Conservation (phyloP, 2,329 filamentous ascomycete species). For the Colletotrichum sp. region DNA sequence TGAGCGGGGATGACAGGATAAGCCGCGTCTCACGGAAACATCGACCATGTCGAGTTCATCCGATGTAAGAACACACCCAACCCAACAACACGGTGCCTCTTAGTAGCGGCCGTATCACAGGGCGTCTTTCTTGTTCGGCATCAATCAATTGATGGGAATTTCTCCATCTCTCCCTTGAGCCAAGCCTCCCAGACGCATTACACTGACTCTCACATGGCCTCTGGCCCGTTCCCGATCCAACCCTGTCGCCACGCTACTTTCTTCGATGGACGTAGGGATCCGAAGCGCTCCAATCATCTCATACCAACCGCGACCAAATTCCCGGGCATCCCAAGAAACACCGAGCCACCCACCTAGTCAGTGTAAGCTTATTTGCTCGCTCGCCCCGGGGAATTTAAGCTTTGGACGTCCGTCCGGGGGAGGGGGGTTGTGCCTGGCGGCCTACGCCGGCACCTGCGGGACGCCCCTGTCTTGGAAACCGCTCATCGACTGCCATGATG, state of each 20-base stretch:
- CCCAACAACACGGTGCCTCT: not conserved
- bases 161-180: not conserved
- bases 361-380: not conserved
- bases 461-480: not conserved
- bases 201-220: not conserved
- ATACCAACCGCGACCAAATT: not conserved
- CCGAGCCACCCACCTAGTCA: not conserved
- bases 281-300: conserved; percentile 2
- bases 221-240: not conserved
- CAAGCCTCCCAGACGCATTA: not conserved
- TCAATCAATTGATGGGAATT: not conserved
- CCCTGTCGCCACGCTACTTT: not conserved
- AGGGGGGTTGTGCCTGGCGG: not conserved
- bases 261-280: not conserved
- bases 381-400: conserved; percentile 6
- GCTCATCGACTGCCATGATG: not conserved
- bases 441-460: not conserved
- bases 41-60: not conserved
- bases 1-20: too few relatives aligned
- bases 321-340: not conserved
- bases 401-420: not conserved
- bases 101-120: not conserved
- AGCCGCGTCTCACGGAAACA: too few relatives aligned
- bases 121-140: not conserved
- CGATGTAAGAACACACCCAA: not conserved